Base-by-base conservation (phyloP, 495 filamentous ascomycete genomes). In the Amniculicola lignicola region DNA sequence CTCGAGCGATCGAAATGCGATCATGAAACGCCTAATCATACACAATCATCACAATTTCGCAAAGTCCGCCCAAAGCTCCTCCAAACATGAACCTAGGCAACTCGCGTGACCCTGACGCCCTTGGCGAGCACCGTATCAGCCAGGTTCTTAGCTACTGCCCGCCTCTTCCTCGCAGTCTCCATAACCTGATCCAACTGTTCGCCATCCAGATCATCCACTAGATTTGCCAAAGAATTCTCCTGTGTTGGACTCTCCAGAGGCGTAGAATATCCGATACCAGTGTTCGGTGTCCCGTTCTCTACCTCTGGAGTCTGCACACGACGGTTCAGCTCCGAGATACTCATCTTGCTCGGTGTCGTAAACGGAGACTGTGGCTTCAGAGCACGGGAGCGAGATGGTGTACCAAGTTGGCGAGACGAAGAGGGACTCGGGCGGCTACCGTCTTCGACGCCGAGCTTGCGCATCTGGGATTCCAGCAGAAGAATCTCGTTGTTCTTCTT, bases 401-500 rank as follows among this genome's bases (percentile, higher is more conserved):
- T 55, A 18, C 51, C 51, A 2, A 51, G 21, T 0, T 24, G 31
- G 22, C 51, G 51, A 16, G 28, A 24, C 4, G 42, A 51, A 7
- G 51, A 51, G 0, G 51, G 56, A 9, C 35, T 41, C 1, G 57
- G 57, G 4, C 51, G 47, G 36, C 51, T 29, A 25, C 19, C 11
- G n/a, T 18, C 25, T 14, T 19, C 23, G 22, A 64, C 24, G 12
- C 86, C 77, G 7, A 95, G 74, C 44, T 81, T 84, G 23, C 82
- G 80, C 74, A 97, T 84, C 60, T 95, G 87, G 29, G 81, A 79
- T 67, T 96, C 93, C 23, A 97, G 77, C 10, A 94, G 80, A 68
- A 95, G 89, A 41, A 97, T 83, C 59, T 97, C 93, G 39, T 82
- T 84, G 67, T 85, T 89, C 66, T 84, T 87, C 70, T 84, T 84